phyloP scores from a whole-genome alignment of 495 filamentous ascomycete genomes.

The Parmelia sp. region DNA sequence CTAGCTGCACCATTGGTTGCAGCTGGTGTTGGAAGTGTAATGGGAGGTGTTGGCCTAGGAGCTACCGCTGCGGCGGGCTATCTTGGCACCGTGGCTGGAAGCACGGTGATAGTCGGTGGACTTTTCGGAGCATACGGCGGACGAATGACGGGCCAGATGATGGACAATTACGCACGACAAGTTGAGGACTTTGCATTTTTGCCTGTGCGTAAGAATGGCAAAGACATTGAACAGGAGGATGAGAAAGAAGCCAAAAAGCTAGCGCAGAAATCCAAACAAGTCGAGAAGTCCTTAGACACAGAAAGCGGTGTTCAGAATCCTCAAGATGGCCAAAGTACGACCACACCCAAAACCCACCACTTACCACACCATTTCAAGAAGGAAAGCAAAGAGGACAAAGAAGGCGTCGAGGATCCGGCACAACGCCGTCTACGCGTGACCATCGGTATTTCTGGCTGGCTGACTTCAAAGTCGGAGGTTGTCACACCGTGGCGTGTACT shows the following conservation, averaged over 20 bases:
- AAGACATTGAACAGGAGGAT: constrained; percentile 23
- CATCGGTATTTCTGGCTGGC: constrained; percentile 77
- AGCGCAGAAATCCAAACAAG: constrained; percentile 17
- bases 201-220: constrained; percentile 49
- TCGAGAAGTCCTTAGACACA: constrained; percentile 2
- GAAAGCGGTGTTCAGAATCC: constrained; percentile 12
- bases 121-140: constrained; percentile 88
- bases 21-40: constrained; percentile 72
- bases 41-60: constrained; percentile 75
- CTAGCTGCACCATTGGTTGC: constrained; percentile 77
- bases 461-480: constrained; percentile 64
- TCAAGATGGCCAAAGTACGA: neutral
- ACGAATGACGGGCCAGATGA: constrained; percentile 74
- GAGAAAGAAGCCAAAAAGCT: constrained; percentile 28
- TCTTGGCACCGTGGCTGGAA: constrained; percentile 73
- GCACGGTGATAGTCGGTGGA: constrained; percentile 66
- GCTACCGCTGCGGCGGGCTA: constrained; percentile 66
- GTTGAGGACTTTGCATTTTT: constrained; percentile 87
- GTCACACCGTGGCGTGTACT: constrained; percentile 71
- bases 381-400: constrained; percentile 21
- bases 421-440: constrained; percentile 68
- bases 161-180: constrained; percentile 80
- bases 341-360: neutral
- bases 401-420: constrained; percentile 26
- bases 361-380: constrained; percentile 5